Conservation (phyloP, 176 grass and related monocot species). For the Oryza meyeriana region DNA sequence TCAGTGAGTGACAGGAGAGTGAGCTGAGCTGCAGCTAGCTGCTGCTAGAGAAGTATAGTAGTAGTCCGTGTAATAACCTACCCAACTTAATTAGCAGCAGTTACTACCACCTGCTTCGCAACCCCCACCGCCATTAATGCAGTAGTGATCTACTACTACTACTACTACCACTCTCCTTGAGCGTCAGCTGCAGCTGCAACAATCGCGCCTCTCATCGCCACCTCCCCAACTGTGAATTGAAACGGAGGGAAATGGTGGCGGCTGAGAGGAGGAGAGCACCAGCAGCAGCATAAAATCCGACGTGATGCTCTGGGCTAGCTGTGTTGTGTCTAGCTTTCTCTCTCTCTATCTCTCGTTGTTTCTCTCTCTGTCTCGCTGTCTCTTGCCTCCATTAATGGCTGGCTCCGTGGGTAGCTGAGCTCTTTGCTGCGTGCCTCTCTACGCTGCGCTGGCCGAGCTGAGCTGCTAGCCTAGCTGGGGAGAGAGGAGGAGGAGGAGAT, state of each 20-base stretch:
- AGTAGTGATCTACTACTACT: background rate
- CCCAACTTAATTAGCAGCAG: constrained; percentile 34
- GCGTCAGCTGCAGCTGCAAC: background rate
- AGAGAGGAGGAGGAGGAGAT: background rate
- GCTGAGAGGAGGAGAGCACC: background rate
- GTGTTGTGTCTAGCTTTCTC: background rate
- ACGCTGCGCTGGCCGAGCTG: constrained; percentile 7
- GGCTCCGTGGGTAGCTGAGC: constrained; percentile 21
- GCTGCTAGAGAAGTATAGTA: too few species aligned
- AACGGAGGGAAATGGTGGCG: background rate
- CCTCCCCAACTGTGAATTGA: constrained; percentile 41
- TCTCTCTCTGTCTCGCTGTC: background rate
- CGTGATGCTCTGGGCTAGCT: background rate
- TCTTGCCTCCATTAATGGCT: constrained; percentile 39
- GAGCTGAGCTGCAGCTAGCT: background rate
- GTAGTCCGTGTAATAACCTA: background rate
- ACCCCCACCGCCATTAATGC: constrained; percentile 49
- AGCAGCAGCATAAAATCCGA: constrained; percentile 8
- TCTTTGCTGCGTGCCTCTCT: background rate
- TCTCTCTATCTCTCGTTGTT: background rate
- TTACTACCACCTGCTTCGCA: constrained; percentile 51
- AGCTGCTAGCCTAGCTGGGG: background rate
- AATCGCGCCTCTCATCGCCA: constrained; percentile 1
- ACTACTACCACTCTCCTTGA: background rate
- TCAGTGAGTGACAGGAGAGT: background rate